These are phyloP conservation scores for Triangularia setosa DNA, from an alignment of 2,329 filamentous ascomycete species.

Conservation along the genomic window DNA sequence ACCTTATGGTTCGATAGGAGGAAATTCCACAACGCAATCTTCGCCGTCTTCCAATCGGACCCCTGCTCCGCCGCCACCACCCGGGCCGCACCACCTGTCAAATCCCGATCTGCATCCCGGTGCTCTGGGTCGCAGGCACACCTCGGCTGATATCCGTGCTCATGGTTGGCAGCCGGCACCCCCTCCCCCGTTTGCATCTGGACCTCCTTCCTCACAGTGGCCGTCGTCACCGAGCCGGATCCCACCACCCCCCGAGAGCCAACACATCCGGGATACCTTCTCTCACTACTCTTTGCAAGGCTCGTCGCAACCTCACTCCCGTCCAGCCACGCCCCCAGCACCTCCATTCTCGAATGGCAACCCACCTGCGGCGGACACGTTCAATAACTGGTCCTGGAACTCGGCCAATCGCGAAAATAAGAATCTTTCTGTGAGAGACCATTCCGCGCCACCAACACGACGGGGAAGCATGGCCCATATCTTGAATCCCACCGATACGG, in stretches of 20 bases:
- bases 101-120: constrained; percentile 59
- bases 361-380: constrained; percentile 36
- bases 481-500: constrained; percentile 56
- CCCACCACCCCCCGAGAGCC: constrained; percentile 43
- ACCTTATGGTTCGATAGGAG: constrained; percentile 80
- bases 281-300: constrained; percentile 51
- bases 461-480: constrained; percentile 61
- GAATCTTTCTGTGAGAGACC: constrained; percentile 49
- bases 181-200: constrained; percentile 62
- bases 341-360: constrained; percentile 46
- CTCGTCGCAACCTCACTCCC: constrained; percentile 46
- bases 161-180: constrained; percentile 67
- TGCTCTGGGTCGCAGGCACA: constrained; percentile 79
- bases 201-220: constrained; percentile 49
- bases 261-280: constrained; percentile 54
- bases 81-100: constrained; percentile 37
- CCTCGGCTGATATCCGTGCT: constrained; percentile 90
- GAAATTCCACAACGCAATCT: constrained; percentile 63
- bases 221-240: constrained; percentile 52
- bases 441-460: constrained; percentile 53
- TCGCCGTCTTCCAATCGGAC: constrained; percentile 72
- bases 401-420: constrained; percentile 49
- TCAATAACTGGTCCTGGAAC: constrained; percentile 56
- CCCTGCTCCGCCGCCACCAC: constrained; percentile 55
- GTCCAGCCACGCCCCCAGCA: constrained; percentile 52